Percentiles rank a stretch among this genome's conserved stretches.
Conservation (phyloP, 208 protist genomes). For the Crithidia acanthocephali region DNA sequence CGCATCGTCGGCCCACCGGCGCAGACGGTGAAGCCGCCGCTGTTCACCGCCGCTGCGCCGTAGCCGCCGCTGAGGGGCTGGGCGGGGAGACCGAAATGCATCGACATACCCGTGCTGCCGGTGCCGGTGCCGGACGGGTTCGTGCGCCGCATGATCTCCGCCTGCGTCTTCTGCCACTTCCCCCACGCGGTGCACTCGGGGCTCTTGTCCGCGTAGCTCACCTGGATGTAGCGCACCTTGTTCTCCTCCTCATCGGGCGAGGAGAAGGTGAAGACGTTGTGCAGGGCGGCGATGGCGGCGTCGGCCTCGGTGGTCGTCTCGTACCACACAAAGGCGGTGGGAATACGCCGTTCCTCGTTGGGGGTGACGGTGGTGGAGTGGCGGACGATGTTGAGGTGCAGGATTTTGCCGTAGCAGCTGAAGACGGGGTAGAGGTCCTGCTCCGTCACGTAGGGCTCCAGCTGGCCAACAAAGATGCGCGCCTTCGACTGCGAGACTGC, state of each 20-base stretch:
- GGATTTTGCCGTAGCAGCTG: slow-evolving; percentile 56
- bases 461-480: slow-evolving; percentile 69
- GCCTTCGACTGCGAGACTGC: slow-evolving; percentile 53
- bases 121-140: slow-evolving; percentile 31
- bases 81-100: slow-evolving; percentile 2
- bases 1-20: slow-evolving; percentile 16
- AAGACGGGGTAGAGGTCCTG: slow-evolving; percentile 66
- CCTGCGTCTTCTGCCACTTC: slow-evolving; percentile 48
- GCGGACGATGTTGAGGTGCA: slow-evolving; percentile 67
- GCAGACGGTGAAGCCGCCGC: slow-evolving; percentile 22
- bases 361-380: slow-evolving; percentile 69
- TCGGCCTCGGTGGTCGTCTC: slow-evolving; percentile 63
- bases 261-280: slow-evolving; percentile 73
- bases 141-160: slow-evolving; percentile 41
- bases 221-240: slow-evolving; percentile 68
- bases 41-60: slow-evolving; percentile 13
- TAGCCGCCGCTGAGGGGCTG: slow-evolving; percentile 16
- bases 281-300: slow-evolving; percentile 68
- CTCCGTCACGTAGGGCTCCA: slow-evolving; percentile 73
- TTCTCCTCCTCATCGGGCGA: slow-evolving; percentile 49
- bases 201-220: slow-evolving; percentile 71
- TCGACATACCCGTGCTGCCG: slow-evolving; percentile 24
- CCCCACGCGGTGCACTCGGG: slow-evolving; percentile 53
- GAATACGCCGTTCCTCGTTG: slow-evolving; percentile 60
- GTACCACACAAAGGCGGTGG: slow-evolving; percentile 71